These are phyloP conservation scores for Pythium utonaiense DNA, from an alignment of 352 stramenopile genomes.

Conservation along the genomic window DNA sequence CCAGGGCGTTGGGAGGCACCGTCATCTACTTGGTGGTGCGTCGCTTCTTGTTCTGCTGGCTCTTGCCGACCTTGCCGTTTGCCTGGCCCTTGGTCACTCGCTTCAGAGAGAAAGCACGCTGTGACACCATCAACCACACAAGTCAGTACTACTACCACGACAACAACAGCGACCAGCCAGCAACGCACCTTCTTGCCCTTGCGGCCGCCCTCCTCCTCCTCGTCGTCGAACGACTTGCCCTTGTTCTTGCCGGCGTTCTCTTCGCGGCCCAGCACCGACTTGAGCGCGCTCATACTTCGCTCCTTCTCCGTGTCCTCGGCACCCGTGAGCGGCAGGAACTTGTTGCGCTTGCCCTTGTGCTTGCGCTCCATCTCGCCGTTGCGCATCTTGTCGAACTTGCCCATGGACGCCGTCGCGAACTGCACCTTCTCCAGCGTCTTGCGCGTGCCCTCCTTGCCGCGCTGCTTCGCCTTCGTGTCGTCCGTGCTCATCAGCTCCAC, in stretches of 20 bases:
- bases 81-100: conserved; percentile 68
- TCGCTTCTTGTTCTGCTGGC: conserved; percentile 45
- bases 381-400: conserved; percentile 94
- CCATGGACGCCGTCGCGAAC: conserved; percentile 91
- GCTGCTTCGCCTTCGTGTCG: conserved; percentile 72
- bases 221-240: conserved; percentile 48
- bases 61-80: conserved; percentile 18
- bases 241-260: conserved; percentile 80
- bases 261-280: conserved; percentile 67
- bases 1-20: no score
- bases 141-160: no score
- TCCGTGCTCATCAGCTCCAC: conserved; percentile 86
- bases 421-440: conserved; percentile 91
- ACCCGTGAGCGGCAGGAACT: conserved; percentile 71
- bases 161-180: no score
- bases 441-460: conserved; percentile 87
- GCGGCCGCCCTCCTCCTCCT: conserved; percentile 40
- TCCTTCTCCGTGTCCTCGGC: conserved; percentile 77
- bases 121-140: background rate
- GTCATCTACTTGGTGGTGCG: conserved; percentile 51
- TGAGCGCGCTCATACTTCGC: conserved; percentile 72
- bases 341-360: conserved; percentile 80
- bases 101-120: conserved; percentile 44
- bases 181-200: conserved; percentile 57
- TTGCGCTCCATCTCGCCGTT: conserved; percentile 90